Evolutionary conservation across 129 eudicot genomes (phyloP).

Genomic region (Tagetes erecta): DNA sequence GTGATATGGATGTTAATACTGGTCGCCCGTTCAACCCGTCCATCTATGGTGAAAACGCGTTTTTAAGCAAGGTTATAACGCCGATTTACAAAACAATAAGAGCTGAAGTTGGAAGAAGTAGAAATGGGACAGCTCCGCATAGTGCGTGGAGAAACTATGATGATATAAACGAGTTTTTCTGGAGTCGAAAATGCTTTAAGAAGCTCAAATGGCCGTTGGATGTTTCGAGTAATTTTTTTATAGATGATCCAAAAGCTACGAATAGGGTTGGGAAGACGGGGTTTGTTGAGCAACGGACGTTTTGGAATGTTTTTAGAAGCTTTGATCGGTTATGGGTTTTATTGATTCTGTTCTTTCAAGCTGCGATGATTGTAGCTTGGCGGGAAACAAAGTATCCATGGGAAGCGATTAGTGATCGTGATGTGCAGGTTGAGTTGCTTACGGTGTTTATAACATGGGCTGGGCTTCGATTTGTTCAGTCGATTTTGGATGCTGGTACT

Average conservation of each 20-base stretch:
- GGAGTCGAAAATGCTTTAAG: slow-evolving; percentile 79
- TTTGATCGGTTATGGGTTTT: slow-evolving; percentile 89
- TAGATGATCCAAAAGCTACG: slow-evolving; percentile 27
- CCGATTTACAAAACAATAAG: slow-evolving; percentile 60
- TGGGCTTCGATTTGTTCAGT: slow-evolving; percentile 62
- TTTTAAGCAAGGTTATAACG: slow-evolving; percentile 46
- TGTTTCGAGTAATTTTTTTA: slow-evolving; percentile 46
- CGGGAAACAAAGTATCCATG: slow-evolving; percentile 59
- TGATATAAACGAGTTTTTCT: slow-evolving; percentile 85
- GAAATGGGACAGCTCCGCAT: slow-evolving; percentile 84
- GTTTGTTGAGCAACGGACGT: slow-evolving; percentile 88
- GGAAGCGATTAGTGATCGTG: slow-evolving; percentile 62
- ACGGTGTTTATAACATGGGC: slow-evolving; percentile 86
- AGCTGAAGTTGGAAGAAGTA: slow-evolving; percentile 68
- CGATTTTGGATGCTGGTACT: slow-evolving; percentile 90
- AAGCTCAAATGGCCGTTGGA: slow-evolving; percentile 81
- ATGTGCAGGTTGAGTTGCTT: slow-evolving; percentile 81
- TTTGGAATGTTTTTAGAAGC: slow-evolving; percentile 86
- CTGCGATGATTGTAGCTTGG: slow-evolving; percentile 77
- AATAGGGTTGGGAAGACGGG: slow-evolving; percentile 87
- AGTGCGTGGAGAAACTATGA: slow-evolving; percentile 96
- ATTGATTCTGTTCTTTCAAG: slow-evolving; percentile 72
- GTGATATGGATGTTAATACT: slow-evolving; percentile 52
- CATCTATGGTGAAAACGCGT: slow-evolving; percentile 56
- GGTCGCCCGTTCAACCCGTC: slow-evolving; percentile 57